Evolutionary conservation across 163 green algal species (phyloP), one percentile per base, ranked within the genome.

Genomic region (Scenedesmus sp.): DNA sequence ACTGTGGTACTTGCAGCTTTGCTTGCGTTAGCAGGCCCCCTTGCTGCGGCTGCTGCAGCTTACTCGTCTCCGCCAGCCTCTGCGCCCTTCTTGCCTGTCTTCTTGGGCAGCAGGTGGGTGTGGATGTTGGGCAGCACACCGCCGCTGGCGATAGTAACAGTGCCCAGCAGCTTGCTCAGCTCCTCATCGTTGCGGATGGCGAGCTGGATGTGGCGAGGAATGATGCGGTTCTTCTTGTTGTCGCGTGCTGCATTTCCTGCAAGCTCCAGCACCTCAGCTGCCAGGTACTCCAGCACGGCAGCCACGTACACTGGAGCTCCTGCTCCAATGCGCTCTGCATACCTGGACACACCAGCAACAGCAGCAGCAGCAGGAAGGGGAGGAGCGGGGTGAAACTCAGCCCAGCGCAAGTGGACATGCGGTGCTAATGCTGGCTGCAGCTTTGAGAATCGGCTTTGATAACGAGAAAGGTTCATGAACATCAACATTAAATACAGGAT

Each of bases 61-160:
- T 23, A 79, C 23, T 79, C 70, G 52, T 79, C 70, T 20, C 70
- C 70, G 23, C 23, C 70, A 16, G 23, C 77, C 0, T 73, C 59
- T 60, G 26, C 59, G 9, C 83, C 89, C 89, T 92, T 92, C 89
- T 92, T 92, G 89, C 66, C 55, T 2, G 26, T 84, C 60, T 82
- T 98, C 95, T 98, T 98, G 90, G 96, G 96, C 88, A 99, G 93
- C 77, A 98, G 95, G 87, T 98, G 95, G 20, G 91, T 94, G 95
- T 99, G 97, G 93, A 99, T 99, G 96, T 99, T 99, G 93, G 98
- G 98, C 79, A 99, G 96, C 82, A 99, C 98, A 95, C 98, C 98
- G 79, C 97, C 98, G 57, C 96, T 92, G 60, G 98, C 96, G 92
- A 99, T 99, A 86, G 97, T 99, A 56, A 99, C 97, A 52, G 93